Evolutionary conservation across 176 grass and related monocot species (phyloP), one percentile per base, ranked within the genome.

Genomic region (Tillandsia fasciculata): DNA sequence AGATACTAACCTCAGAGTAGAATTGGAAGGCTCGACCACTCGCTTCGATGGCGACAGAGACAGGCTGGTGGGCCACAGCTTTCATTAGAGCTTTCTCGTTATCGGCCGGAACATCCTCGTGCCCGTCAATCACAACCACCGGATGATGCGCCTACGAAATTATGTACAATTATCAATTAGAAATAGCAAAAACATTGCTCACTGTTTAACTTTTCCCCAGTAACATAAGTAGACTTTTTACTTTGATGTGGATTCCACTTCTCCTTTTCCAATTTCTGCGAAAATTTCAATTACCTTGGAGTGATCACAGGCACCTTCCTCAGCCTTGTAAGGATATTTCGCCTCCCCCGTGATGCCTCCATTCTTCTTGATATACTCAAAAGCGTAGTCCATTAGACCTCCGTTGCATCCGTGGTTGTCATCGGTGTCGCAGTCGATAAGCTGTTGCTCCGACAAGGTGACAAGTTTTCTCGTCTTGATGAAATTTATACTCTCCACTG

Each of bases 401-500:
- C 86, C 85, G 54, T 88, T 7, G 82, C 89, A 91, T 0, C 85
- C 85, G 0, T 51, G 49, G 77, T 92, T 85, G 42, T 27, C 3
- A 9, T 67, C 50, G 52, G 78, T 88, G 79, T 92, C 89, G 75
- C 89, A 92, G 52, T 92, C 85, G 18, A 92, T 72, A 1, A 92
- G 82, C 65, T 92, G 74, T 74, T 92, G 89, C 82, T 88, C 82
- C 1, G 89, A 91, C 7, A 91, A 71, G 1, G 88, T 53, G 24
- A 79, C 67, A 10, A 91, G 83, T 50, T 78, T 75, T 49, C 75
- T 70, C 1, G 88, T 84, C 27, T 4, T 33, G 74, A 91, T 91
- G 51, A 82, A 80, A 65, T 91, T 91, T 69, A 91, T 87, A 2
- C 88, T 84, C 51, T 91, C 88, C 63, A 87, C 88, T 0, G 88